These are phyloP conservation scores for Xylaria sp. DNA, from an alignment of 2,329 filamentous ascomycete genomes.

Conservation along the genomic window DNA sequence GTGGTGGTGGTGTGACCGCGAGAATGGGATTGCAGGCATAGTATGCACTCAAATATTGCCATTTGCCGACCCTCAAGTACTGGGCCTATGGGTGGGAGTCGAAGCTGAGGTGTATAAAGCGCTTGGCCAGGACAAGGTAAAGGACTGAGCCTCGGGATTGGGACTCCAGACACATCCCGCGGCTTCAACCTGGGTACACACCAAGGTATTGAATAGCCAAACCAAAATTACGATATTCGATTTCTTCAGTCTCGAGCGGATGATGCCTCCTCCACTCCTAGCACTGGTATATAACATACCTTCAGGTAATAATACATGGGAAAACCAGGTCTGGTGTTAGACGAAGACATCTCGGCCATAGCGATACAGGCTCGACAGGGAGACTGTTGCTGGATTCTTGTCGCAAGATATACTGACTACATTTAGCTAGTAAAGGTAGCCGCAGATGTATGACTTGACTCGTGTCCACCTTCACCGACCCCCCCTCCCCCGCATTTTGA, in stretches of 20 bases:
- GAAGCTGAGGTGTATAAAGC: conserved; percentile 53
- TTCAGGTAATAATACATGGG: no score
- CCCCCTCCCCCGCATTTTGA: not conserved
- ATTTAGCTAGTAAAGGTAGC: no score
- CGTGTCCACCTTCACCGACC: no score
- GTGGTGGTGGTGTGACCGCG: conserved; percentile 71
- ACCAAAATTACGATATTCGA: not conserved
- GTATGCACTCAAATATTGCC: conserved; percentile 62
- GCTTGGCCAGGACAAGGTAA: conserved; percentile 2
- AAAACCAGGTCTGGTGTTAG: no score
- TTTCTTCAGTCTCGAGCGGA: no score
- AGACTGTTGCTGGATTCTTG: no score
- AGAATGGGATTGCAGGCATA: conserved; percentile 66
- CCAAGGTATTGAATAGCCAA: not conserved
- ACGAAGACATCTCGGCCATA: no score
- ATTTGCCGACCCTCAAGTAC: conserved; percentile 57
- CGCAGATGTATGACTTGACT: no score
- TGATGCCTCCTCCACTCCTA: no score
- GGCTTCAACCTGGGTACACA: not conserved
- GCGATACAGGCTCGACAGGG: no score
- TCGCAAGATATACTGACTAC: no score
- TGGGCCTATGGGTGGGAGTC: conserved; percentile 54
- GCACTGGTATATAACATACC: no score
- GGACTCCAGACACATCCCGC: not conserved
- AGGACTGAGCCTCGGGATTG: not conserved